These are phyloP conservation scores for Penicillium flavigenum DNA, from an alignment of 495 filamentous ascomycete genomes.

Conservation along the genomic window DNA sequence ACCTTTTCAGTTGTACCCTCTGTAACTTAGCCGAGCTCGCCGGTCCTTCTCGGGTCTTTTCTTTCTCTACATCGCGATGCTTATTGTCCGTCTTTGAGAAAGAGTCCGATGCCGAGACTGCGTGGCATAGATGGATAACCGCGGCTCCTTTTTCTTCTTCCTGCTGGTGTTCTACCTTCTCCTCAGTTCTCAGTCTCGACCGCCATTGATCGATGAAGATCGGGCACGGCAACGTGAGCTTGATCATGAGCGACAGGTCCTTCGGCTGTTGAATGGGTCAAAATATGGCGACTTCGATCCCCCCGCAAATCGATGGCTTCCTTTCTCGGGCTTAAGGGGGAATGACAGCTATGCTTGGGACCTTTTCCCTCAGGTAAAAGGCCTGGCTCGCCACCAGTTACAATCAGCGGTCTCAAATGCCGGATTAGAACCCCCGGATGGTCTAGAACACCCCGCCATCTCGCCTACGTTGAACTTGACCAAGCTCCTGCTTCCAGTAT, in stretches of 20 bases:
- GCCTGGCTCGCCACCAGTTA: constrained; percentile 54
- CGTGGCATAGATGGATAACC: constrained; percentile 49
- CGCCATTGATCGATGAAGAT: constrained; percentile 48
- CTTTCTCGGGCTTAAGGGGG: constrained; percentile 71
- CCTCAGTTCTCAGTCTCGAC: constrained; percentile 45
- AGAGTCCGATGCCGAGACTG: constrained; percentile 34
- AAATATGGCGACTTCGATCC: constrained; percentile 73
- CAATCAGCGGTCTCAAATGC: constrained; percentile 43
- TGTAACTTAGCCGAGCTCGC: constrained; percentile 10
- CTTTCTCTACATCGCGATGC: constrained; percentile 26
- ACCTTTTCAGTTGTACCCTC: background rate
- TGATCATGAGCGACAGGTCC: constrained; percentile 54
- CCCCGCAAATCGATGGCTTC: constrained; percentile 60
- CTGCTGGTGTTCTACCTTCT: constrained; percentile 51
- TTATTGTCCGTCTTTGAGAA: constrained; percentile 27
- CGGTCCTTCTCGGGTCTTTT: constrained; percentile 1
- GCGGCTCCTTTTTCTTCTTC: constrained; percentile 50
- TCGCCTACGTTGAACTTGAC: constrained; percentile 43
- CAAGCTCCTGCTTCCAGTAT: constrained; percentile 54
- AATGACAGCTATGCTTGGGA: constrained; percentile 77
- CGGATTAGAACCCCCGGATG: constrained; percentile 32
- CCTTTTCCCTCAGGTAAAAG: constrained; percentile 53
- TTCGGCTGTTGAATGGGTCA: constrained; percentile 67
- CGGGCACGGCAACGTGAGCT: constrained; percentile 46
- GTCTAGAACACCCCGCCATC: constrained; percentile 41